Percentiles rank a stretch among this genome's conserved stretches.
These are phyloP conservation scores for Metarhizium guizhouense DNA, from an alignment of 2,329 filamentous ascomycete species.

Conservation along the genomic window DNA sequence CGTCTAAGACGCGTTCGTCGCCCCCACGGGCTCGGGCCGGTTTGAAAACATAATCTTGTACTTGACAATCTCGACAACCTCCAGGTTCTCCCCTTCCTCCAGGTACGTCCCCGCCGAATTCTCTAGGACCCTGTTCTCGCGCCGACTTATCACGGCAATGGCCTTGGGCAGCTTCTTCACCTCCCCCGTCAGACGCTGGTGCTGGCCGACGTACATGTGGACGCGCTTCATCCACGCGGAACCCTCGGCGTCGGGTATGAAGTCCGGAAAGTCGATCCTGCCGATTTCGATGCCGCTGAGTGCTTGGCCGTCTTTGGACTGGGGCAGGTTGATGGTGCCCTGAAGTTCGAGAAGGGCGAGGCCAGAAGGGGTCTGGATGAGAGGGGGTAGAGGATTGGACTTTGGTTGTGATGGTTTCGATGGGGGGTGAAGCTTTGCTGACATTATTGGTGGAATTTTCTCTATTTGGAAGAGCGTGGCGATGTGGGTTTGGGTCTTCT, in stretches of 20 bases:
- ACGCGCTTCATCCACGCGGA: slow-evolving; percentile 84
- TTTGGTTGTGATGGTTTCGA: slow-evolving; percentile 14
- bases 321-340: slow-evolving; percentile 73
- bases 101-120: slow-evolving; percentile 28
- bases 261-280: slow-evolving; percentile 69
- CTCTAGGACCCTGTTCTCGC: slow-evolving; percentile 34
- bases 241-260: slow-evolving; percentile 37
- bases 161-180: slow-evolving; percentile 77
- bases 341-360: slow-evolving; percentile 88
- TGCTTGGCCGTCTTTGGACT: slow-evolving; percentile 21
- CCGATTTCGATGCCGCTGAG: slow-evolving; percentile 43
- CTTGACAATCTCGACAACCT: slow-evolving; percentile 80
- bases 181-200: slow-evolving; percentile 84
- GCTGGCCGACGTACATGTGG: slow-evolving; percentile 78
- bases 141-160: slow-evolving; percentile 66
- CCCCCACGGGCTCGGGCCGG: slow-evolving; percentile 77
- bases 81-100: slow-evolving; percentile 45
- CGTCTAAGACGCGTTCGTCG: slow-evolving; percentile 6
- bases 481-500: not conserved
- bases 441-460: slow-evolving; percentile 16
- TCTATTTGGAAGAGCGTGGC: not conserved
- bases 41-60: slow-evolving; percentile 79
- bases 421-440: slow-evolving; percentile 32
- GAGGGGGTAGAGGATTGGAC: slow-evolving; percentile 59
- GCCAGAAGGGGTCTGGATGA: slow-evolving; percentile 82